A percentile compares a stretch with the other conserved stretches of the same genome.
phyloP scores from a whole-genome alignment of 352 stramenopile genomes.

The Phytopythium aichiense region DNA sequence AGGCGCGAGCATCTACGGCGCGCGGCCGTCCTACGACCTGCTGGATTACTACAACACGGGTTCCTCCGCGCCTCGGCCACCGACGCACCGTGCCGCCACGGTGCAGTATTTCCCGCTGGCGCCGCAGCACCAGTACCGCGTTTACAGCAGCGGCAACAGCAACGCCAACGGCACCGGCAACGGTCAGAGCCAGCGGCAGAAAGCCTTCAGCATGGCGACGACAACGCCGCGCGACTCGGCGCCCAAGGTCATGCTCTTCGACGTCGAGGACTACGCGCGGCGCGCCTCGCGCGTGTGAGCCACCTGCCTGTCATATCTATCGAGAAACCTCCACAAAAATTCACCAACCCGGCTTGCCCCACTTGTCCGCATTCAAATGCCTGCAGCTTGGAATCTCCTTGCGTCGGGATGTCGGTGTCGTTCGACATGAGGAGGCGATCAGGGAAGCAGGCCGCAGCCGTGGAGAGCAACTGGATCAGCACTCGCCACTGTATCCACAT shows the following conservation, averaged over 20 bases:
- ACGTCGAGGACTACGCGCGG: conserved; percentile 3
- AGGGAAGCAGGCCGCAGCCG: too few relatives aligned
- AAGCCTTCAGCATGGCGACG: conserved; percentile 6
- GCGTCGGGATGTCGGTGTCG: too few relatives aligned
- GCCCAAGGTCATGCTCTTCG: conserved; percentile 7
- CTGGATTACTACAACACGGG: conserved; percentile 3
- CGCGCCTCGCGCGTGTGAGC: conserved; percentile 3
- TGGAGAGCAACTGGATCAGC: too few relatives aligned
- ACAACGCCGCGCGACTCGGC: conserved; percentile 4
- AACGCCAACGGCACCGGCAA: neutral
- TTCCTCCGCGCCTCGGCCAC: neutral
- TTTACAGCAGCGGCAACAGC: neutral
- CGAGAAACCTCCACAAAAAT: neutral
- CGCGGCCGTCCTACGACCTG: conserved; percentile 5
- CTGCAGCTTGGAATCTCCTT: too few relatives aligned
- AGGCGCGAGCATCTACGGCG: conserved; percentile 7
- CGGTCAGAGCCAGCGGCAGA: neutral
- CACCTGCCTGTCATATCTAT: neutral
- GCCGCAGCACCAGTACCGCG: conserved; percentile 9
- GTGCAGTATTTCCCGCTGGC: conserved; percentile 6
- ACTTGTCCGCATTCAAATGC: too few relatives aligned
- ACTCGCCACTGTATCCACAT: too few relatives aligned
- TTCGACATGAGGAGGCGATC: too few relatives aligned
- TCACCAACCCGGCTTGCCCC: too few relatives aligned
- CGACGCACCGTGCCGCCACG: neutral